Evolutionary conservation across 2,329 filamentous ascomycete species (phyloP).

Genomic region (Cryphonectria nitschkei): DNA sequence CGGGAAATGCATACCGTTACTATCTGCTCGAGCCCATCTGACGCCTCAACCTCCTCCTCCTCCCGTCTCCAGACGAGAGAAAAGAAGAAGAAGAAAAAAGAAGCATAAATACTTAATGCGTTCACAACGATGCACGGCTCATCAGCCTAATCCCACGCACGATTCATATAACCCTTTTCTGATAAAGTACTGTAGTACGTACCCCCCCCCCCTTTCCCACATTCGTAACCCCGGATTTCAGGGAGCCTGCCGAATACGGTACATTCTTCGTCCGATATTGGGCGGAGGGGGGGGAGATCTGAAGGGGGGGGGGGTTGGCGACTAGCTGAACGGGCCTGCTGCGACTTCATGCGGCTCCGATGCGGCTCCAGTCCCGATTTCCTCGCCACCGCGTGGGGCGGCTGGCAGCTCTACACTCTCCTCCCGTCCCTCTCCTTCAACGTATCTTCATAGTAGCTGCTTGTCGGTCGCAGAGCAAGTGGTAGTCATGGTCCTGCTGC

Average conservation of each 20-base stretch:
- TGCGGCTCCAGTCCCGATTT: background rate
- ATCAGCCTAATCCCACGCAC: background rate
- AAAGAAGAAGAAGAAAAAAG: background rate
- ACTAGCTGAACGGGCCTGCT: constrained; percentile 3
- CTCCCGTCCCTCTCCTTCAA: background rate
- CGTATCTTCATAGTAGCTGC: background rate
- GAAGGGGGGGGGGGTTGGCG: background rate
- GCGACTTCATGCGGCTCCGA: constrained; percentile 10
- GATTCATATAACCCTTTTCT: background rate
- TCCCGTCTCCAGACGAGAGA: background rate
- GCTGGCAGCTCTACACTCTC: constrained; percentile 6
- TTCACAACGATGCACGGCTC: background rate
- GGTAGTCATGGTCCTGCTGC: too few species aligned
- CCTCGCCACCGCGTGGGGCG: constrained; percentile 1
- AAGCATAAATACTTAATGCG: too few species aligned
- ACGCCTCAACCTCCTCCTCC: background rate
- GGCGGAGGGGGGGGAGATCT: background rate
- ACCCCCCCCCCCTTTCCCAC: background rate
- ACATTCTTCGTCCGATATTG: constrained; percentile 19
- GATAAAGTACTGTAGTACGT: background rate
- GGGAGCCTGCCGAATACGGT: background rate
- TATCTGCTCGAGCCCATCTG: background rate
- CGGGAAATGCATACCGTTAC: background rate
- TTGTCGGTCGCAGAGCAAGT: too few species aligned
- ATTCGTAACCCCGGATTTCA: background rate